Base-by-base conservation (phyloP, 305 asterid genomes). In the Ajuga reptans region DNA sequence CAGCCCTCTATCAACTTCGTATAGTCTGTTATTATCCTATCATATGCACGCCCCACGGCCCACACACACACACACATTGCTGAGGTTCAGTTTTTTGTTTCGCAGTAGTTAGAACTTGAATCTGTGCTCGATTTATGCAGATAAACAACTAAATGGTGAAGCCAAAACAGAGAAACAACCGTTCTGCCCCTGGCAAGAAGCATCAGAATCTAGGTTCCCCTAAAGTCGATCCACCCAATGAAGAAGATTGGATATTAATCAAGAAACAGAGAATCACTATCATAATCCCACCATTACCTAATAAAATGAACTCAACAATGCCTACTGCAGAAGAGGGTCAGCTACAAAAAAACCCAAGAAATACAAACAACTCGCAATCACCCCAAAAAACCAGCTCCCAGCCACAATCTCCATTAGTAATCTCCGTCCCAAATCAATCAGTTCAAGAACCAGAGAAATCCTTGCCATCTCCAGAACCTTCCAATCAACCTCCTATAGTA, bases 241-340 rank as follows among this genome's bases (percentile, higher is more conserved):
- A 80, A 60, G 85, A 72, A 68, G 85, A 81, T 73, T 92, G 98
- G 97, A 46, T 83, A 67, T 58, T 92, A 66, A 88, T 90, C 75
- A 87, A 84, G 90, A 92, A 85, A 80, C 97, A 90, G 82, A 87
- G 53, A 80, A 67, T 90, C 72, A 92, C 89, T 39, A 92, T 92
- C 33, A 49, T 88, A 52, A 86, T 92, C 80, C 98, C 98, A 7
- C 85, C 93, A 24, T 57, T 90, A 77, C 84, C 91, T 66, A 79
- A 29, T 62, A 72, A 81, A 27, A 61, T 59, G 76, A 82, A 61
- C 61, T 46, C 67, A 4, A 57, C 65, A 46, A 57, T 31, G 56
- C 81, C 81, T 43, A 49, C 68, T 64, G 65, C 69, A 39, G 87
- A 69, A 56, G 84, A 73, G 46, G 24, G 33, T 29, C 81, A 79